Evolutionary conservation across 352 stramenopile species (phyloP).

Genomic region (Thraustochytrium sp.): DNA sequence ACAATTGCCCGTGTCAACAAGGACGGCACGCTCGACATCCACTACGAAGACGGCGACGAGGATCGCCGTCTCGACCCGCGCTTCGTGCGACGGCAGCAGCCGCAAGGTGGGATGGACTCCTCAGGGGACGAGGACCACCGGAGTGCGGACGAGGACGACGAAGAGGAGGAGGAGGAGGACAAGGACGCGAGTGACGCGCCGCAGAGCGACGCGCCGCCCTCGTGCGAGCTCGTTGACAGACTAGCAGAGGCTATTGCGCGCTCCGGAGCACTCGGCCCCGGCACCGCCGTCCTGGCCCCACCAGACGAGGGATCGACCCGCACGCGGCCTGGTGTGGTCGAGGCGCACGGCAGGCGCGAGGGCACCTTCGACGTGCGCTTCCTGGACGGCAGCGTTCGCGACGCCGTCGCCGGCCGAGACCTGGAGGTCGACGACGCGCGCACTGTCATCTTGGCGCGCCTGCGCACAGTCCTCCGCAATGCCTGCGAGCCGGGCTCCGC

Average conservation of each 20-base stretch:
- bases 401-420: neutral
- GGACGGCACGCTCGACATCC: constrained; percentile 4
- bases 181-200: no score
- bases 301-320: neutral
- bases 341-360: neutral
- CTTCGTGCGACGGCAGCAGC: neutral
- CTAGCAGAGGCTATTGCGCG: neutral
- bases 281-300: neutral
- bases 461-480: neutral
- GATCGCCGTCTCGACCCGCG: neutral
- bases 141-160: no score
- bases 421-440: neutral
- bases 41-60: constrained; percentile 14
- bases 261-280: neutral
- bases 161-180: no score
- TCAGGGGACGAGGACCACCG: no score
- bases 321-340: neutral
- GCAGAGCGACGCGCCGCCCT: no score
- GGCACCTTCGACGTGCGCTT: neutral
- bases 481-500: neutral
- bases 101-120: neutral
- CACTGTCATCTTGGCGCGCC: neutral
- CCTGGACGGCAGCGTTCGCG: neutral
- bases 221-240: neutral
- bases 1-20: neutral